Evolutionary conservation across 345 rosid species (phyloP).

Genomic region (Eucalyptus globulus): DNA sequence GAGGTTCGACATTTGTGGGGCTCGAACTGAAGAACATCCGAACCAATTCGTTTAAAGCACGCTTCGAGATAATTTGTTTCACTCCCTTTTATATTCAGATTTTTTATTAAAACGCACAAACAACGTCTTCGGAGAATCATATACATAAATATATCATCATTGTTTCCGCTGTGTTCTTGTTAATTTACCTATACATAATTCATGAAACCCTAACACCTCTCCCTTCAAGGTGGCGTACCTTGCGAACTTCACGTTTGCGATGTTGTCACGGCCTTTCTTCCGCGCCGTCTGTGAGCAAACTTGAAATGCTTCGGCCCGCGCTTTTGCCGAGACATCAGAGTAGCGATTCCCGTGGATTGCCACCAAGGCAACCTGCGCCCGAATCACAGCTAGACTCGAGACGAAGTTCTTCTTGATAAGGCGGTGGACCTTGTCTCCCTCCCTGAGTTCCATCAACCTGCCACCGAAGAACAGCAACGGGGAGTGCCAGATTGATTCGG

Average conservation of each 20-base stretch:
- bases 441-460: constrained; percentile 20
- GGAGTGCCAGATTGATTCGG: not conserved
- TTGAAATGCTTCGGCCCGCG: constrained; percentile 44
- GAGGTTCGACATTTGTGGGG: accelerated
- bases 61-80: accelerated
- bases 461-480: not conserved
- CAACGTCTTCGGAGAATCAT: accelerated
- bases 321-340: constrained; percentile 17
- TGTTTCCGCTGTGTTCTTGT: accelerated
- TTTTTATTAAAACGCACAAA: too few species aligned
- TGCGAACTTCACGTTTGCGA: constrained; percentile 44
- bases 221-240: constrained; percentile 42
- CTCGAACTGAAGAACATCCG: accelerated
- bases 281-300: constrained; percentile 33
- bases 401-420: constrained; percentile 27
- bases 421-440: constrained; percentile 40
- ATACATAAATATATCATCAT: accelerated
- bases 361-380: constrained; percentile 16
- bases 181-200: too few species aligned
- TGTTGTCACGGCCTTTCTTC: constrained; percentile 27
- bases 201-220: not conserved
- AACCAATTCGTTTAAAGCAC: accelerated
- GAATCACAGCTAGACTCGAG: constrained; percentile 24
- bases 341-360: constrained; percentile 30
- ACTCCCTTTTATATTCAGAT: accelerated